Evolutionary conservation across 352 stramenopile species (phyloP), one percentile per base, ranked within the genome.

Genomic region (Phytophthora podocarpi): DNA sequence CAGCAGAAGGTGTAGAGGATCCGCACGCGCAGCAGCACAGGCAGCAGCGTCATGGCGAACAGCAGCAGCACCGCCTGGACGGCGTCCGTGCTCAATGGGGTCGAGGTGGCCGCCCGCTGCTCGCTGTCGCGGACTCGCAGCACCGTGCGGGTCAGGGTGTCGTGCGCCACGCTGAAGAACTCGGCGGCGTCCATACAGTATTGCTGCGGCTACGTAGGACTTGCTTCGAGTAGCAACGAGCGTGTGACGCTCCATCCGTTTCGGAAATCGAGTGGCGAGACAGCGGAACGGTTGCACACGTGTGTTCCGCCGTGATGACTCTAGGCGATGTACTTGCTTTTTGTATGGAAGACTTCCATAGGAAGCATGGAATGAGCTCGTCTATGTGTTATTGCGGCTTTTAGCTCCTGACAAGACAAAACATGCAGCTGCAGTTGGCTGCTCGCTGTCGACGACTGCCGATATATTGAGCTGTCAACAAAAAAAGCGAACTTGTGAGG

Each of bases 1-100:
- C 73, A 82, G 56, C 66, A 80, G 42, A 77, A 79, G 7, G 73
- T 82, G 59, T 82, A 82, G 43, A 80, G 63, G 40, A 82, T 59
- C 20, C 70, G 62, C 20, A 82, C 51, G 26, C 70, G 70, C 18
- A 78, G 5, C 27, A 82, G 32, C 21, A 76, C 30, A 4, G 73
- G 73, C 41, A 82, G 20, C 36, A 82, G 41, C 47, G 70, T 41
- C 43, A 78, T 63, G 57, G 46, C 52, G 30, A 82, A 78, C 21
- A 82, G 70, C 56, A 82, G 20, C 39, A 59, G 23, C 23, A 80
- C 59, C 11, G 73, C 70, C 30, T 72, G 55, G 23, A 68, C 24
- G 12, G 62, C 59, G 24, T 82, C 73, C 10, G 42, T 20, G 20
- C 40, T 43, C 35, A 58, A 16, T 27, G 32, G 21, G 41, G 36